Conservation (phyloP, 306 rosid genomes). For the Geum urbanum region DNA sequence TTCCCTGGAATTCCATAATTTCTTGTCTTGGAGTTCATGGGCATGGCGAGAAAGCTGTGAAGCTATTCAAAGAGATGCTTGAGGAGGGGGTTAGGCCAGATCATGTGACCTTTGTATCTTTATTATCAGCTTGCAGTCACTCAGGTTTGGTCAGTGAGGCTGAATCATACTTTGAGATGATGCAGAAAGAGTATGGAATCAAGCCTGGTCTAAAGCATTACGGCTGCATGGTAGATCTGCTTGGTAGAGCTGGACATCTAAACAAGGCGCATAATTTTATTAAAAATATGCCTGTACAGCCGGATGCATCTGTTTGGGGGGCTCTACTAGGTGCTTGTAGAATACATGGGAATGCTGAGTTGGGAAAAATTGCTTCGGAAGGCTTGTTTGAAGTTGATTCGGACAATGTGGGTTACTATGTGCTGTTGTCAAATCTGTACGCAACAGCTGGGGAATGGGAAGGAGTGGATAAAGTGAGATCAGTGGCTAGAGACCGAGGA, state of each 20-base stretch:
- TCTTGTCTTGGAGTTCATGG: conserved; percentile 51
- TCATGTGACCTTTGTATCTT: conserved; percentile 39
- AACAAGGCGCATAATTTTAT: conserved; percentile 37
- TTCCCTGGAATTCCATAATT: conserved; percentile 47
- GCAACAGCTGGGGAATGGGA: conserved; percentile 48
- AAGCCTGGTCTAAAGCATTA: conserved; percentile 39
- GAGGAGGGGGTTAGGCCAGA: conserved; percentile 36
- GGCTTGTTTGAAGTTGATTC: conserved; percentile 41
- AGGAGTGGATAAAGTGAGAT: conserved; percentile 43
- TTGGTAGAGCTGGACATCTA: conserved; percentile 48
- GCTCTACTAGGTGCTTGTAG: conserved; percentile 60
- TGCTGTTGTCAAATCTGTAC: conserved; percentile 43
- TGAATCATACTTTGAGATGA: conserved; percentile 32
- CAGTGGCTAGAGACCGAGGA: conserved; percentile 40
- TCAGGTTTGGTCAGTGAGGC: conserved; percentile 46
- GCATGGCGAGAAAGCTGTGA: conserved; percentile 34
- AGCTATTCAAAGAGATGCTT: conserved; percentile 40
- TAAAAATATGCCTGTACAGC: conserved; percentile 37
- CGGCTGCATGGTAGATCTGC: conserved; percentile 47
- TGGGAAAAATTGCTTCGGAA: conserved; percentile 34
- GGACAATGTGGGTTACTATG: conserved; percentile 46
- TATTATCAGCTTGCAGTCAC: conserved; percentile 51
- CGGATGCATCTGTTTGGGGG: conserved; percentile 52
- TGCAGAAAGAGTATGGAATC: conserved; percentile 42
- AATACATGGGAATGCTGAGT: conserved; percentile 43